Conservation (phyloP, 2,329 filamentous ascomycete genomes). For the Hypoxylon sp. region DNA sequence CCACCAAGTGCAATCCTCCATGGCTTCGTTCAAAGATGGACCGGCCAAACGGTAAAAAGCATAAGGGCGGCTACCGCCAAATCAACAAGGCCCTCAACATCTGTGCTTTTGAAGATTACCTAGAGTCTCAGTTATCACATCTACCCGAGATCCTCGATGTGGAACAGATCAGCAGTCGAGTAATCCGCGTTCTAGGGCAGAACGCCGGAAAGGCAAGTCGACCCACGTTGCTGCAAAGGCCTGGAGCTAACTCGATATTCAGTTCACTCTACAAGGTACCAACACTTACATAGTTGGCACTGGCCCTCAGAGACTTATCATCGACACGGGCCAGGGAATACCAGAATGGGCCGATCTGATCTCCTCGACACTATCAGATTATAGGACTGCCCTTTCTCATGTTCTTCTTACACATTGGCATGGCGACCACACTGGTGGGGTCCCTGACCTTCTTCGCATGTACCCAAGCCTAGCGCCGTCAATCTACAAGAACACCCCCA, state of each 20-base stretch:
- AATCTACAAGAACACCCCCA: slow-evolving; percentile 76
- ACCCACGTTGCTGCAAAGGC: not conserved
- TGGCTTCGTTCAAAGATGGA: not conserved
- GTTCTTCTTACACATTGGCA: slow-evolving; percentile 93
- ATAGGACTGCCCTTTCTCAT: slow-evolving; percentile 57
- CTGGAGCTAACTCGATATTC: not conserved
- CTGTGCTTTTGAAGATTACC: slow-evolving; percentile 64
- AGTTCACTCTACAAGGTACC: slow-evolving; percentile 73
- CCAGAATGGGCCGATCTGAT: slow-evolving; percentile 68
- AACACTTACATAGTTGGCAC: slow-evolving; percentile 84
- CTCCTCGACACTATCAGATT: slow-evolving; percentile 50
- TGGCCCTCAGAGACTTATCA: slow-evolving; percentile 72
- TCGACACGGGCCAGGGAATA: slow-evolving; percentile 80
- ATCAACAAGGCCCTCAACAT: slow-evolving; percentile 65
- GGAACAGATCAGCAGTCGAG: slow-evolving; percentile 59
- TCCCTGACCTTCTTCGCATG: slow-evolving; percentile 74
- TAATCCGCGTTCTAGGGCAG: slow-evolving; percentile 61
- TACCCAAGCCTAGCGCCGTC: slow-evolving; percentile 69
- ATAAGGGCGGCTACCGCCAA: slow-evolving; percentile 58
- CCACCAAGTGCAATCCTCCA: not conserved
- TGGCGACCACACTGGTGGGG: slow-evolving; percentile 83
- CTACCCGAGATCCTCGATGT: slow-evolving; percentile 59
- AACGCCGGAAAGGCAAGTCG: slow-evolving; percentile 57
- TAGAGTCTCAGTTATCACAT: slow-evolving; percentile 56
- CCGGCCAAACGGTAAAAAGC: not conserved